A percentile compares a stretch with the other conserved stretches of the same genome.
Conservation (phyloP, 2,329 filamentous ascomycete species). For the Xylariomycetidae sp. region DNA sequence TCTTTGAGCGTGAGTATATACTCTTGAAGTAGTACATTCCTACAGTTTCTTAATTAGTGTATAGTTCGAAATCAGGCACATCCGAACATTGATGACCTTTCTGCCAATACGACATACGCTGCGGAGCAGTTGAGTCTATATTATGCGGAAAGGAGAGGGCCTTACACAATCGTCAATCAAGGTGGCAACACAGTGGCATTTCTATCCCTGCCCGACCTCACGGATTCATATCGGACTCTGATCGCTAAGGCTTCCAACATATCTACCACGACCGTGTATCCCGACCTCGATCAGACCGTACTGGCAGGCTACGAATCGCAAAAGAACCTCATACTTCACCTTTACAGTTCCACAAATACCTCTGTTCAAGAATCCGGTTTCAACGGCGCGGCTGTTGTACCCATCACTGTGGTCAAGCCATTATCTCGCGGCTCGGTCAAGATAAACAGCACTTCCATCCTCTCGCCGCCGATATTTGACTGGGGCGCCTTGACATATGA, state of each 20-base stretch:
- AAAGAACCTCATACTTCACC: background rate
- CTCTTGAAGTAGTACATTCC: too few relatives aligned
- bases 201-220: slow-evolving; percentile 5
- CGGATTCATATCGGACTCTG: slow-evolving; percentile 1
- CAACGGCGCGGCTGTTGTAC: background rate
- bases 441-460: background rate
- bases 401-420: background rate
- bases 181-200: slow-evolving; percentile 19
- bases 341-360: background rate
- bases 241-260: slow-evolving; percentile 8
- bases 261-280: background rate
- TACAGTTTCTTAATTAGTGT: background rate
- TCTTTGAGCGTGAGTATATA: background rate
- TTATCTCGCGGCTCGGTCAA: background rate
- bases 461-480: background rate
- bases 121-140: slow-evolving; percentile 19
- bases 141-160: slow-evolving; percentile 22
- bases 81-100: slow-evolving; percentile 15
- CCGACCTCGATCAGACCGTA: background rate
- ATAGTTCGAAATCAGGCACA: slow-evolving; percentile 19
- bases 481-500: background rate
- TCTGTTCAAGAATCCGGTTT: background rate
- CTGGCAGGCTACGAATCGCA: background rate
- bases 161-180: slow-evolving; percentile 20
- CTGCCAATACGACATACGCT: slow-evolving; percentile 21